Percentiles rank a stretch among this genome's conserved stretches.
These are phyloP conservation scores for Chloranthus sessilifolius DNA, from an alignment of 164 flowering plant species.

Conservation along the genomic window DNA sequence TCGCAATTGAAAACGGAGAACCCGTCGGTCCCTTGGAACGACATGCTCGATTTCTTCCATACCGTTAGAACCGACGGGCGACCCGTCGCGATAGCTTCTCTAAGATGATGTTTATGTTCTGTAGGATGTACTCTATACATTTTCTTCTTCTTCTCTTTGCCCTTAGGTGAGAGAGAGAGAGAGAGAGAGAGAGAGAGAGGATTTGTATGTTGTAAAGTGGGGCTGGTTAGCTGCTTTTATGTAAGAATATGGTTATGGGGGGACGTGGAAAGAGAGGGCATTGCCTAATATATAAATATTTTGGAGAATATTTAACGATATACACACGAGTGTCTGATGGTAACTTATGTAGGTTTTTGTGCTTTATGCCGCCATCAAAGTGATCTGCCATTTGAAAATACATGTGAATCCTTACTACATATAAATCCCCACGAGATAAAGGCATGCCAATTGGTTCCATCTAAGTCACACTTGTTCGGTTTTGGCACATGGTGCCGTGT, in stretches of 20 bases:
- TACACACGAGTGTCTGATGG: conserved; percentile 6
- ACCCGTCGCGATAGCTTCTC: background rate
- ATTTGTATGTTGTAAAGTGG: background rate
- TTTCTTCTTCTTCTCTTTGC: too few relatives aligned
- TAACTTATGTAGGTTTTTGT: conserved; percentile 10
- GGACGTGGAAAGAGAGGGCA: conserved; percentile 25
- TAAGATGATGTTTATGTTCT: conserved; percentile 5
- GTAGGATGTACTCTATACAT: conserved; percentile 39
- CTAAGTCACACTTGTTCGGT: too few relatives aligned
- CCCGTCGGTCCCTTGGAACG: conserved; percentile 62
- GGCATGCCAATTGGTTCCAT: too few relatives aligned
- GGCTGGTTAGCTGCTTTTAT: too few relatives aligned
- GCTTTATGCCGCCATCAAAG: too few relatives aligned
- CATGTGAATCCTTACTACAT: too few relatives aligned
- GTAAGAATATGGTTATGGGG: background rate
- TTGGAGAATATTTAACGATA: conserved; percentile 9
- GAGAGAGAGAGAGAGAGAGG: background rate
- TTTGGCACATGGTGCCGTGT: too few relatives aligned
- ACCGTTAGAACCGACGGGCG: conserved; percentile 35
- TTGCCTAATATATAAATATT: background rate
- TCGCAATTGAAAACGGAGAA: conserved; percentile 47
- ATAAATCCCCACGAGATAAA: too few relatives aligned
- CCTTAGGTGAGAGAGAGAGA: background rate
- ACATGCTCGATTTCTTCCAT: conserved; percentile 72
- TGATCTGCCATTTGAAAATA: too few relatives aligned